A percentile compares a stretch with the other conserved stretches of the same genome.
Evolutionary conservation across 176 grass and related monocot genomes (phyloP).

Genomic region (Paspalum vaginatum): DNA sequence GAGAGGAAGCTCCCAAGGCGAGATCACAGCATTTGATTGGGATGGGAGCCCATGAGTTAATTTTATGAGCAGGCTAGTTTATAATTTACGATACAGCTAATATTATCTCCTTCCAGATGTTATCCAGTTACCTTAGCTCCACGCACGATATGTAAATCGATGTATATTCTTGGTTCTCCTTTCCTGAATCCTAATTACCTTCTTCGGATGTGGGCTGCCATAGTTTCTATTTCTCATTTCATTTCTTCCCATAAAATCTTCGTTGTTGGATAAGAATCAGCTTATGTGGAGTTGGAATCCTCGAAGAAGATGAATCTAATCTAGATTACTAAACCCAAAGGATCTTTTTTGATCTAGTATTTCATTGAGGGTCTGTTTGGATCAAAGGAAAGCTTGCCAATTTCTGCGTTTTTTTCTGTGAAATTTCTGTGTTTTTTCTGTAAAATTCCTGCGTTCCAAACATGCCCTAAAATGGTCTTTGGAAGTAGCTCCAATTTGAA

Average conservation of each 20-base stretch:
- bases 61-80: neutral
- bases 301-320: neutral
- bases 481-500: neutral
- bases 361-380: neutral
- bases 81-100: neutral
- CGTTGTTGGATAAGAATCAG: neutral
- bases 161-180: constrained; percentile 17
- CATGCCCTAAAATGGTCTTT: too few species aligned
- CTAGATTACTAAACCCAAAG: neutral
- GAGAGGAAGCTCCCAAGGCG: constrained; percentile 23
- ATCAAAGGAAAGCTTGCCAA: too few species aligned
- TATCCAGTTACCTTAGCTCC: constrained; percentile 1
- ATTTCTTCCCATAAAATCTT: constrained; percentile 1
- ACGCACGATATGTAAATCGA: constrained; percentile 10
- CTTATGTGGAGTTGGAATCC: neutral
- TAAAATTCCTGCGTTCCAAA: too few species aligned
- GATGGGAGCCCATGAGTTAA: constrained; percentile 41
- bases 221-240: neutral
- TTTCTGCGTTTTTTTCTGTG: too few species aligned
- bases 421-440: too few species aligned
- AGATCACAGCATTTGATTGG: constrained; percentile 31
- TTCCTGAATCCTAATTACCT: neutral
- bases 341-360: neutral
- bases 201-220: neutral
- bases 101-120: neutral